Base-by-base conservation (phyloP, 176 grass and related monocot genomes). In the Phyllostachys edulis region DNA sequence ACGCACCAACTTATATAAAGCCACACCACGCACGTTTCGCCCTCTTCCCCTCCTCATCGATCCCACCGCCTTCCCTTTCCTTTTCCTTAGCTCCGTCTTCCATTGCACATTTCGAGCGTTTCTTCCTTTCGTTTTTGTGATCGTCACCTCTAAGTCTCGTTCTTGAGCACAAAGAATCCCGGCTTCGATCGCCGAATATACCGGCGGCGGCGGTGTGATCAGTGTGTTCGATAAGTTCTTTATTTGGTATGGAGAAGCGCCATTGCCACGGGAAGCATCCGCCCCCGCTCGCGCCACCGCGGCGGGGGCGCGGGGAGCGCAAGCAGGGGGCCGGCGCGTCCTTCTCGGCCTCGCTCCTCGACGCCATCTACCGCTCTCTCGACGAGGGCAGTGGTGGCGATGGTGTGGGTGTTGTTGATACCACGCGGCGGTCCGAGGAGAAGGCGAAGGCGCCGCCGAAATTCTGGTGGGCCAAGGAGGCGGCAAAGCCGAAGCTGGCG, bases 261-360 rank as follows among this genome's bases (percentile, higher is more conserved):
- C 62, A 73, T 9, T 10, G 23, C 50, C 75, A 87, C 68, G 40
- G 69, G 61, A 75, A 63, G 80, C 69, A 41, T 9, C 59, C 78
- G 26, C 69, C 85, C 0, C 52, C 75, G 42, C 82, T 81, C 20
- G 56, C 71, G 13, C 71, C 75, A 40, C 92, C 87, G 41, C 80
- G 65, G 7, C 76, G 66, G 11, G 23, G 17, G 17, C 89, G 52
- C 42, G 65, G 37, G 29, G 87, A 85, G 4, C 70, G 77, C 23
- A 9, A 39, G 13, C 77, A 85, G 18, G 24, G 76, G 18, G 24
- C 66, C 18, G 38, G 82, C 77, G 78, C 84, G 8, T 94, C 94
- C 54, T 97, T 94, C 90, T 92, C 94, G 21, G 82, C 94, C 0
- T 86, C 90, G 37, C 90, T 97, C 23, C 85, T 97, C 5, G 94